These are phyloP conservation scores for Alternaria incomplexa DNA, from an alignment of 2,329 filamentous ascomycete genomes.

Conservation along the genomic window DNA sequence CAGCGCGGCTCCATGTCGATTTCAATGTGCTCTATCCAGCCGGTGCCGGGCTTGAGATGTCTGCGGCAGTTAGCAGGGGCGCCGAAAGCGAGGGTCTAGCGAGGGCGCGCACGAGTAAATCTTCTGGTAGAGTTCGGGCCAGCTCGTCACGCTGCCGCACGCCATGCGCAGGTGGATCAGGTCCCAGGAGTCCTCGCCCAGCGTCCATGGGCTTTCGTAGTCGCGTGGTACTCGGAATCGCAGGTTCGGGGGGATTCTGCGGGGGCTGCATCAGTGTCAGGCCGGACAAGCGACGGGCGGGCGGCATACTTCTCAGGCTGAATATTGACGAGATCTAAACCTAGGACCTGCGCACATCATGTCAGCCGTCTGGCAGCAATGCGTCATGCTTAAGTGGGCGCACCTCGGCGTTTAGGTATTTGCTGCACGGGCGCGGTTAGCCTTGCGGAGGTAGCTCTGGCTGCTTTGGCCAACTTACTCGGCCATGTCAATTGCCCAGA, in stretches of 20 bases:
- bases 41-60: constrained; percentile 76
- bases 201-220: constrained; percentile 76
- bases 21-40: constrained; percentile 85
- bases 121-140: constrained; percentile 75
- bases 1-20: constrained; percentile 81
- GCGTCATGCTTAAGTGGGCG: constrained; percentile 20
- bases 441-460: constrained; percentile 17
- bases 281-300: constrained; percentile 49
- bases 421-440: constrained; percentile 49
- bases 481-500: constrained; percentile 89
- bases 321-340: constrained; percentile 67
- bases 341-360: constrained; percentile 55
- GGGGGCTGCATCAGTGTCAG: constrained; percentile 35
- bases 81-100: not conserved
- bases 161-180: constrained; percentile 83
- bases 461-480: constrained; percentile 61
- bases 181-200: constrained; percentile 75
- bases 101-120: constrained; percentile 63
- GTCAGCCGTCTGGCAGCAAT: constrained; percentile 33
- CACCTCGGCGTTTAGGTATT: constrained; percentile 63
- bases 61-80: constrained; percentile 53
- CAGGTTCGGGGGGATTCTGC: constrained; percentile 73
- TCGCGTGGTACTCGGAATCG: constrained; percentile 73
- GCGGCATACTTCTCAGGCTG: constrained; percentile 61
- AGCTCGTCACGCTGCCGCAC: constrained; percentile 76